A percentile compares a stretch with the other conserved stretches of the same genome.
phyloP scores from a whole-genome alignment of 495 filamentous ascomycete genomes.

The Bathelium albidoporum region DNA sequence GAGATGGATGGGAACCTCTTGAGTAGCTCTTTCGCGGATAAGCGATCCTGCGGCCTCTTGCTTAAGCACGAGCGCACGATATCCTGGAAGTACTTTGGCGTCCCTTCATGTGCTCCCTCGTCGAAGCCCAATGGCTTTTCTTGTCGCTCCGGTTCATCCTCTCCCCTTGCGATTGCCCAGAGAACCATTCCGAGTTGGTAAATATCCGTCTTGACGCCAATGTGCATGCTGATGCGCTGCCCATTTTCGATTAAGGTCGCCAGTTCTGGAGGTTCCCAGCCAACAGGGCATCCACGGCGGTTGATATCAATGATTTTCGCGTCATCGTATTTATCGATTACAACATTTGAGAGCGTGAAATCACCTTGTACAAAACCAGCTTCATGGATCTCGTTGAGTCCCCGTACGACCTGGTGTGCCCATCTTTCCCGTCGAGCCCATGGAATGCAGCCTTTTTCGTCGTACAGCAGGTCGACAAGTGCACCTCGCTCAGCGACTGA shows the following conservation, averaged over 20 bases:
- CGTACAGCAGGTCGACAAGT: slow-evolving; percentile 84
- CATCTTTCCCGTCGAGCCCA: slow-evolving; percentile 77
- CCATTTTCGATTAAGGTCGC: slow-evolving; percentile 77
- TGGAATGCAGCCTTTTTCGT: slow-evolving; percentile 49
- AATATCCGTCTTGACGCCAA: slow-evolving; percentile 93
- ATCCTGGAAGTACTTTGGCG: slow-evolving; percentile 21
- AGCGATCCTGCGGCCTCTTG: slow-evolving; percentile 19
- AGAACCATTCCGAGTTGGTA: slow-evolving; percentile 96
- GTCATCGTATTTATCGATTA: slow-evolving; percentile 73
- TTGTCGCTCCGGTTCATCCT: slow-evolving; percentile 81
- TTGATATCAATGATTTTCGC: slow-evolving; percentile 99
- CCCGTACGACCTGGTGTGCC: slow-evolving; percentile 86
- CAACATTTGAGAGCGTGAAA: slow-evolving; percentile 94
- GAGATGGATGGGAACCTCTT: slow-evolving; percentile 19
- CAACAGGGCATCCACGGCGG: slow-evolving; percentile 85
- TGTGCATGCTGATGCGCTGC: slow-evolving; percentile 94
- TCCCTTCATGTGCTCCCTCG: not conserved
- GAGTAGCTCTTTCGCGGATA: slow-evolving; percentile 22
- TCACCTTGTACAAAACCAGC: slow-evolving; percentile 96
- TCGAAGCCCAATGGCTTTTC: slow-evolving; percentile 53
- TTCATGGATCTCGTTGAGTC: slow-evolving; percentile 87
- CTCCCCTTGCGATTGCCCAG: slow-evolving; percentile 78
- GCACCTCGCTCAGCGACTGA: slow-evolving; percentile 77
- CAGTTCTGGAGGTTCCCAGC: slow-evolving; percentile 96
- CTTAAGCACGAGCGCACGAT: slow-evolving; percentile 24